These are phyloP conservation scores for Sclerotinia subarctica DNA, from an alignment of 2,329 filamentous ascomycete species.

Conservation along the genomic window DNA sequence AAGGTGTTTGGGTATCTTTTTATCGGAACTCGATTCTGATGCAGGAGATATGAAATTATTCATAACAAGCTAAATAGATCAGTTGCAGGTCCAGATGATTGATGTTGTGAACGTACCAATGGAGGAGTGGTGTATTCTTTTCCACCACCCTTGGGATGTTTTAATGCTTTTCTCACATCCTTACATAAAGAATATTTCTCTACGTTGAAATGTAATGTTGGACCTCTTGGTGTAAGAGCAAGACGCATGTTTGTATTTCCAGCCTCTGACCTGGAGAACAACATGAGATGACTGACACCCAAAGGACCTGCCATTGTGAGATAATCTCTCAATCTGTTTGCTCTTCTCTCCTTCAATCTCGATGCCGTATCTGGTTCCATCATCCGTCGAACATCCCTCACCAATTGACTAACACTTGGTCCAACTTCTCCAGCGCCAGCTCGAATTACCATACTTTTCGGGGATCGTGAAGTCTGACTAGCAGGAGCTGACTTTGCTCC, in stretches of 20 bases:
- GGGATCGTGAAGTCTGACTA: conserved; percentile 58
- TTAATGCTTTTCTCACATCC: conserved; percentile 80
- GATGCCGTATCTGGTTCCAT: conserved; percentile 96
- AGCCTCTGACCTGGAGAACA: conserved; percentile 84
- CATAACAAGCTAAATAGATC: conserved; percentile 72
- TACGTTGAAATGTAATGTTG: conserved; percentile 89
- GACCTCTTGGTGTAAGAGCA: conserved; percentile 82
- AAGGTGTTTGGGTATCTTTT: conserved; percentile 85
- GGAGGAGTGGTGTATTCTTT: conserved; percentile 86
- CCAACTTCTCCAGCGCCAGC: conserved; percentile 94
- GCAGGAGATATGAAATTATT: conserved; percentile 83
- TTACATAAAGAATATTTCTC: conserved; percentile 93
- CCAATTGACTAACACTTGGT: conserved; percentile 84
- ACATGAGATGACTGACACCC: conserved; percentile 85
- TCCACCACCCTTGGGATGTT: conserved; percentile 75
- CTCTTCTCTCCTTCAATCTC: conserved; percentile 82
- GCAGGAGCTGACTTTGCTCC: conserved; percentile 53
- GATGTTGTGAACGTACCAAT: conserved; percentile 51
- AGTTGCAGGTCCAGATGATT: background rate
- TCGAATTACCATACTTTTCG: conserved; percentile 98
- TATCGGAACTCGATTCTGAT: conserved; percentile 52
- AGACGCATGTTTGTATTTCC: conserved; percentile 93
- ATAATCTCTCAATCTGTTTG: conserved; percentile 87
- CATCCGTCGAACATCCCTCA: conserved; percentile 83
- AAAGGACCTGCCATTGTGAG: conserved; percentile 92